Evolutionary conservation across 495 filamentous ascomycete species (phyloP).

Genomic region (Aspergillus asperescens): DNA sequence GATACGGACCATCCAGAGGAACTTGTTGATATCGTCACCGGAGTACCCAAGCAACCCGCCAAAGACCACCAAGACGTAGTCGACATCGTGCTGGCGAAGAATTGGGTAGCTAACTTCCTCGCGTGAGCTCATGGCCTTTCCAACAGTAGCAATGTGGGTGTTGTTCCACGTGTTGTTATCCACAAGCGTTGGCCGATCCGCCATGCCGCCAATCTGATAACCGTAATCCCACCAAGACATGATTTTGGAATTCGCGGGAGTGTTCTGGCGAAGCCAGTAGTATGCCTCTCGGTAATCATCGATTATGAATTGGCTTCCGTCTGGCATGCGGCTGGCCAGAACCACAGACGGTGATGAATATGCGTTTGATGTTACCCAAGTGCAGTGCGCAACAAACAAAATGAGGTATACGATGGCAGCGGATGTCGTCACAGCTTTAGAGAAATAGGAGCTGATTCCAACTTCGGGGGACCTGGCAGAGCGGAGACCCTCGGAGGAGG

Average conservation of each 20-base stretch:
- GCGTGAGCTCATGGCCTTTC: conserved; percentile 96
- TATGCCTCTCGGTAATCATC: conserved; percentile 99
- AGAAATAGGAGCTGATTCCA: conserved; percentile 76
- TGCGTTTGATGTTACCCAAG: conserved; percentile 98
- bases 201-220: conserved; percentile 99
- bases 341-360: conserved; percentile 99
- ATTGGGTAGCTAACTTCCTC: conserved; percentile 99
- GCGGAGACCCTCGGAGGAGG: conserved; percentile 55
- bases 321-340: conserved; percentile 82
- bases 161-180: conserved; percentile 99
- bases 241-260: conserved; percentile 87
- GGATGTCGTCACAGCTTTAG: conserved; percentile 68
- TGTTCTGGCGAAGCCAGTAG: conserved; percentile 99
- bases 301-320: conserved; percentile 97
- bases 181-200: conserved; percentile 92
- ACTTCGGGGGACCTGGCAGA: conserved; percentile 67
- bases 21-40: conserved; percentile 99
- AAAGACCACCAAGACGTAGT: conserved; percentile 96
- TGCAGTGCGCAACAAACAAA: conserved; percentile 94
- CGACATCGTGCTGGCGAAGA: conserved; percentile 95
- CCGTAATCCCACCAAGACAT: conserved; percentile 99
- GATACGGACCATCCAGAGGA: conserved; percentile 99
- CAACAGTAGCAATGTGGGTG: conserved; percentile 98
- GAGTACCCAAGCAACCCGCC: conserved; percentile 95
- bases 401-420: conserved; percentile 75